Evolutionary conservation across 257 asterid species (phyloP).

Genomic region (Ilex asprella): DNA sequence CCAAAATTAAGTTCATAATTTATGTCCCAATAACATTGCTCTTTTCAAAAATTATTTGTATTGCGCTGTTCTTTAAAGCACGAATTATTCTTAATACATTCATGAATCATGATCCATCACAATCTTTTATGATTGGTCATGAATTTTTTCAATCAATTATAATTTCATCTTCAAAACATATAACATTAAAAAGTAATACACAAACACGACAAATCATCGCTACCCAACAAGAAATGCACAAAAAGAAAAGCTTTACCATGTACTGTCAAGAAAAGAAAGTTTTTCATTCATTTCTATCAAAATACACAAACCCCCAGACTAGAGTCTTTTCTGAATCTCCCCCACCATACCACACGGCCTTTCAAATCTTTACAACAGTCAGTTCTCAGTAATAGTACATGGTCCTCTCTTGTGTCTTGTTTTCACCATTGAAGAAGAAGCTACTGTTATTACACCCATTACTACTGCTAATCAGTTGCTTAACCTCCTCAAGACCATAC

Average conservation of each 20-base stretch:
- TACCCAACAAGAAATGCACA: conserved; percentile 21
- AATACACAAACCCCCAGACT: conserved; percentile 41
- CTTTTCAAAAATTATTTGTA: no score
- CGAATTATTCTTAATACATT: not conserved
- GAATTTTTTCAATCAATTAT: no score
- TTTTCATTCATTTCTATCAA: conserved; percentile 22
- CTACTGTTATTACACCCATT: conserved; percentile 10
- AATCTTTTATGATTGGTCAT: no score
- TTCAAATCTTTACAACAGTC: conserved; percentile 36
- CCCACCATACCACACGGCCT: conserved; percentile 25
- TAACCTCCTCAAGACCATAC: conserved; percentile 57
- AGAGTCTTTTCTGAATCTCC: conserved; percentile 16
- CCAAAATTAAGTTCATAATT: no score
- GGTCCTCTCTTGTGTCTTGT: conserved; percentile 39
- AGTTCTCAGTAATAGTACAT: conserved; percentile 39
- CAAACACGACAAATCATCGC: not conserved
- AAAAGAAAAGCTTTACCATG: conserved; percentile 27
- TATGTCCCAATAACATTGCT: no score
- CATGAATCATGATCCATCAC: no score
- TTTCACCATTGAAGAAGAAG: conserved; percentile 43
- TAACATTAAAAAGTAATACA: no score
- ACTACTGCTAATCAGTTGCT: conserved; percentile 34
- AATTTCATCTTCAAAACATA: no score
- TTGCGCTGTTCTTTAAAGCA: no score
- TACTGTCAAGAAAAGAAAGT: conserved; percentile 23